Conservation (phyloP, 2,329 filamentous ascomycete genomes). For the Paecilomyces sp. region DNA sequence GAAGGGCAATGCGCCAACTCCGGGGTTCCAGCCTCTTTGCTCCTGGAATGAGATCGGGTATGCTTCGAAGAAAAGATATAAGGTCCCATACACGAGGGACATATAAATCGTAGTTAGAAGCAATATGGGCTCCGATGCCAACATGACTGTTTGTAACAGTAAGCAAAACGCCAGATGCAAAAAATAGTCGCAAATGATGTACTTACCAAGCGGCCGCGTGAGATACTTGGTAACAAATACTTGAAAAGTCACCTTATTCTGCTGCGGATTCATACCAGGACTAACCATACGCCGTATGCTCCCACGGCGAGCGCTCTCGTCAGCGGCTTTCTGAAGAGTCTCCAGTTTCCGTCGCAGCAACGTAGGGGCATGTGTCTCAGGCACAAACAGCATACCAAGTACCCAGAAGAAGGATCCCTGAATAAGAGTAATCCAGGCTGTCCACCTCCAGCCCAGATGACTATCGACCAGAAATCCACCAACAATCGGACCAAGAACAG, state of each 20-base stretch:
- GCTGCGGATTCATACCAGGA: constrained; percentile 5
- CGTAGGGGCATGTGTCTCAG: constrained; percentile 27
- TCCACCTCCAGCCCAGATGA: constrained; percentile 52
- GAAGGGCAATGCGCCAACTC: constrained; percentile 37
- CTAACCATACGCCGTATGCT: not conserved
- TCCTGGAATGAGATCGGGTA: constrained; percentile 26
- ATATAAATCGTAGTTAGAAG: constrained; percentile 21
- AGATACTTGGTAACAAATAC: not conserved
- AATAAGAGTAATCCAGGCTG: constrained; percentile 49
- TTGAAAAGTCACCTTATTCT: not conserved
- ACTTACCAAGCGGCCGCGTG: not conserved
- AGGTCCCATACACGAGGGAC: constrained; percentile 21
- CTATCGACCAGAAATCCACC: constrained; percentile 45
- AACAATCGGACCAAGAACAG: constrained; percentile 42
- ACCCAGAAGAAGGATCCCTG: constrained; percentile 36
- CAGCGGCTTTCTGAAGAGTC: not conserved
- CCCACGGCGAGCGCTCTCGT: not conserved
- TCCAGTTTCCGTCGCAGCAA: not conserved
- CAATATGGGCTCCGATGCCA: constrained; percentile 18
- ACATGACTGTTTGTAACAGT: constrained; percentile 9
- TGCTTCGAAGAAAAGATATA: constrained; percentile 21
- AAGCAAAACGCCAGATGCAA: not conserved
- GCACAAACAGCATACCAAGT: constrained; percentile 40
- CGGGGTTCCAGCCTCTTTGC: constrained; percentile 30
- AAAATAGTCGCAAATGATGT: not conserved